phyloP scores from a whole-genome alignment of 495 filamentous ascomycete genomes.

The Articulospora tetracladia region DNA sequence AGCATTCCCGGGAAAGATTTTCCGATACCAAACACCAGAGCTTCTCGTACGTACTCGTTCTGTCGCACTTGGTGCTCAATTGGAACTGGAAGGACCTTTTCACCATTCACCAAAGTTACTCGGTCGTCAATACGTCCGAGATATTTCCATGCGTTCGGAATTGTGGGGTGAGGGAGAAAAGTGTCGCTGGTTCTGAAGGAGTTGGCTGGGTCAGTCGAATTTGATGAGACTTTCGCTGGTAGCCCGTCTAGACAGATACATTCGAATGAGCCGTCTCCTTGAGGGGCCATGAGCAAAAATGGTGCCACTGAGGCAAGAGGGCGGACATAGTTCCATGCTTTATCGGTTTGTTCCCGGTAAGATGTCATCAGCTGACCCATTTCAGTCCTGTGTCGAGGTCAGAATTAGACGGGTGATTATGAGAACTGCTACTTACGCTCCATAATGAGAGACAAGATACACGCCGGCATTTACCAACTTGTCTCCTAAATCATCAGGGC shows the following conservation, averaged over 20 bases:
- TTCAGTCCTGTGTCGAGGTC: slow-evolving; percentile 47
- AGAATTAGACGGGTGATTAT: slow-evolving; percentile 26
- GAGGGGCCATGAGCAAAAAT: slow-evolving; percentile 41
- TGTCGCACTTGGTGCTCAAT: slow-evolving; percentile 55
- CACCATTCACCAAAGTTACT: slow-evolving; percentile 55
- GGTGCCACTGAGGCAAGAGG: slow-evolving; percentile 18
- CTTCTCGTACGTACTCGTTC: slow-evolving; percentile 44
- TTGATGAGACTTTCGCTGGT: slow-evolving; percentile 47
- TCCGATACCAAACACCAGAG: slow-evolving; percentile 42
- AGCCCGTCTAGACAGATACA: slow-evolving; percentile 49
- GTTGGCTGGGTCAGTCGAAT: slow-evolving; percentile 41
- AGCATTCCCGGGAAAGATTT: slow-evolving; percentile 27
- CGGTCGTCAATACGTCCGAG: slow-evolving; percentile 53
- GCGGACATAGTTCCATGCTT: slow-evolving; percentile 40
- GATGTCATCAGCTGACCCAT: slow-evolving; percentile 56
- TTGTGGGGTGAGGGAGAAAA: slow-evolving; percentile 51
- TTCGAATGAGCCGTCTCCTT: slow-evolving; percentile 33
- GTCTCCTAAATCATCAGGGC: slow-evolving; percentile 47
- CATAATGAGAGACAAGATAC: slow-evolving; percentile 43
- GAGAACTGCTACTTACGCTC: slow-evolving; percentile 22
- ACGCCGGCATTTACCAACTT: slow-evolving; percentile 49
- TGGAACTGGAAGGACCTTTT: slow-evolving; percentile 56
- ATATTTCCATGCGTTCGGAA: slow-evolving; percentile 56
- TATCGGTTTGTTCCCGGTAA: slow-evolving; percentile 36
- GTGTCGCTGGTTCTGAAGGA: slow-evolving; percentile 56